These are phyloP conservation scores for Pelargonium myrrhifolium DNA, from an alignment of 441 rosid genomes.

Conservation along the genomic window DNA sequence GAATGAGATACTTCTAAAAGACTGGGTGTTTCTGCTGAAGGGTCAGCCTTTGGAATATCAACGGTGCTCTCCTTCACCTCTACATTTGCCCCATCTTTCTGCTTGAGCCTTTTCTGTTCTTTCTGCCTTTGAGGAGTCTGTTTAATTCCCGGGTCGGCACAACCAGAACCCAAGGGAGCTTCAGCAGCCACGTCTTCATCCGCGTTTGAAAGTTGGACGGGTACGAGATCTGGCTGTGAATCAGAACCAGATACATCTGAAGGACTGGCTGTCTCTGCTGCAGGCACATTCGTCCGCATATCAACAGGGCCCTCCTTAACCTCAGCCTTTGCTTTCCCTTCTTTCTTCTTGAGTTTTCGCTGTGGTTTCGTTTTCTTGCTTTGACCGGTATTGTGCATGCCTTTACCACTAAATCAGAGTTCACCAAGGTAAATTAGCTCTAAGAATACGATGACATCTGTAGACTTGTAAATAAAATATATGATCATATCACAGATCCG, in stretches of 20 bases:
- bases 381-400: not conserved
- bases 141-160: not conserved
- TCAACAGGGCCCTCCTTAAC: conserved; percentile 36
- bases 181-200: conserved; percentile 37
- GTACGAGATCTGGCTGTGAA: conserved; percentile 31
- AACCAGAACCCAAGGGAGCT: conserved; percentile 16
- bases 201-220: conserved; percentile 27
- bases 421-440: conserved; percentile 3
- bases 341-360: conserved; percentile 82
- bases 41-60: not conserved
- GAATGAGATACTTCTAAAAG: not conserved
- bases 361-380: conserved; percentile 59
- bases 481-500: too few relatives aligned
- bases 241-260: conserved; percentile 38
- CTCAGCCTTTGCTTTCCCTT: conserved; percentile 54
- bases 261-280: conserved; percentile 37
- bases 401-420: conserved; percentile 2
- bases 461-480: too few relatives aligned
- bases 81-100: too few relatives aligned
- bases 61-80: too few relatives aligned
- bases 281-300: conserved; percentile 34
- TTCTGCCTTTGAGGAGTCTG: not conserved
- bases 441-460: not conserved
- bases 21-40: not conserved
- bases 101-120: too few relatives aligned